phyloP scores from a whole-genome alignment of 345 rosid genomes.

The Dipteronia sinensis region DNA sequence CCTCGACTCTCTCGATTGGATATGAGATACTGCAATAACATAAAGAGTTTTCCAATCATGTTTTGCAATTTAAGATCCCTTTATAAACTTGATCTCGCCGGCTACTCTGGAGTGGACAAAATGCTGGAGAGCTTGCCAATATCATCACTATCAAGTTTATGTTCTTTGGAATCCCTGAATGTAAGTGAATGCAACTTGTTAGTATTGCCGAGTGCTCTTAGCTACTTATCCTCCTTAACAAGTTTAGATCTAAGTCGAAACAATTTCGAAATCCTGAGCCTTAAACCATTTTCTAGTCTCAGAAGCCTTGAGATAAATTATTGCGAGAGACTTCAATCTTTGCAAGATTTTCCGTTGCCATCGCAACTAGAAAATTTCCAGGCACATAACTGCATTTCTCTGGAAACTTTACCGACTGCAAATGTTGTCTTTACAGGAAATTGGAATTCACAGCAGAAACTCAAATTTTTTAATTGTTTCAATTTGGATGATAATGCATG shows the following conservation, averaged over 20 bases:
- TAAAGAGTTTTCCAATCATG: conserved; percentile 6
- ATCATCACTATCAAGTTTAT: background rate
- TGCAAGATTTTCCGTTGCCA: background rate
- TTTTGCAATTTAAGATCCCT: background rate
- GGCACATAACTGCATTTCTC: background rate
- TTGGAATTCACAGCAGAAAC: background rate
- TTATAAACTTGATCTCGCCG: background rate
- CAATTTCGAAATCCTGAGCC: background rate
- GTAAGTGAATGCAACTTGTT: background rate
- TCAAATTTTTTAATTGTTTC: background rate
- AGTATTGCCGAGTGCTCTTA: background rate
- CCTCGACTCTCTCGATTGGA: background rate
- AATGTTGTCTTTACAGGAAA: background rate
- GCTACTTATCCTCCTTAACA: background rate
- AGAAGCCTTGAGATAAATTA: background rate
- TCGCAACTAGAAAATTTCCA: background rate
- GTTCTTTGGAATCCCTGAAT: background rate
- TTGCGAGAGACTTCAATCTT: background rate
- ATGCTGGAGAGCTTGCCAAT: background rate
- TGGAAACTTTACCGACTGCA: background rate
- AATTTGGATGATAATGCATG: background rate
- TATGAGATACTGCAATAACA: conserved; percentile 6
- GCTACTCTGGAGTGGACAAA: background rate
- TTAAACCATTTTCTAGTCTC: background rate
- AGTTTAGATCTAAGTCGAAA: background rate